A percentile compares a stretch with the other conserved stretches of the same genome.
phyloP scores from a whole-genome alignment of 164 flowering plant species.

The Chimonanthus salicifolius region DNA sequence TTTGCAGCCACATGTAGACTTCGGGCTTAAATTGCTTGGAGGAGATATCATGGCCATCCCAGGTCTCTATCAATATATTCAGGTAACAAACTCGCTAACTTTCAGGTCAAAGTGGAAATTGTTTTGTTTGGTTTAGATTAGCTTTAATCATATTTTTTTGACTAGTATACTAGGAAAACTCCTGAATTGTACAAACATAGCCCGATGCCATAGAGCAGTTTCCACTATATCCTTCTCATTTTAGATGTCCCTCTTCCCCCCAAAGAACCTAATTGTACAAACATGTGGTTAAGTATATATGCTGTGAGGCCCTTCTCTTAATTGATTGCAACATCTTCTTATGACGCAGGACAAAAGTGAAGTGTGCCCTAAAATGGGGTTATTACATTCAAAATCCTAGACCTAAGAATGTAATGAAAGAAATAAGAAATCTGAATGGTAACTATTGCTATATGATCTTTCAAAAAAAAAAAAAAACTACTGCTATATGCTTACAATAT shows the following conservation, averaged over 20 bases:
- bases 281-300: too few relatives aligned
- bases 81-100: slow-evolving; percentile 44
- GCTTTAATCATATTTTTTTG: background rate
- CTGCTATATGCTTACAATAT: too few relatives aligned
- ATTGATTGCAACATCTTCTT: too few relatives aligned
- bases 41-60: slow-evolving; percentile 92
- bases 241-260: background rate
- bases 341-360: too few relatives aligned
- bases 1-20: slow-evolving; percentile 85
- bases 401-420: too few relatives aligned
- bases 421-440: too few relatives aligned
- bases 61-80: slow-evolving; percentile 62
- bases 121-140: background rate
- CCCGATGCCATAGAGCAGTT: background rate
- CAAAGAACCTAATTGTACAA: too few relatives aligned
- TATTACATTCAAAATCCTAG: too few relatives aligned
- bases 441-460: too few relatives aligned
- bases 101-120: background rate
- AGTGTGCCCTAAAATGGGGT: too few relatives aligned
- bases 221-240: background rate
- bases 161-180: background rate
- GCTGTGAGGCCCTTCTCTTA: too few relatives aligned
- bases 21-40: slow-evolving; percentile 68
- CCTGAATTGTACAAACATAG: background rate
- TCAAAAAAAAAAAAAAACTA: too few relatives aligned